These are phyloP conservation scores for Beta lomatogona DNA, from an alignment of 179 eudicot species.

Conservation along the genomic window DNA sequence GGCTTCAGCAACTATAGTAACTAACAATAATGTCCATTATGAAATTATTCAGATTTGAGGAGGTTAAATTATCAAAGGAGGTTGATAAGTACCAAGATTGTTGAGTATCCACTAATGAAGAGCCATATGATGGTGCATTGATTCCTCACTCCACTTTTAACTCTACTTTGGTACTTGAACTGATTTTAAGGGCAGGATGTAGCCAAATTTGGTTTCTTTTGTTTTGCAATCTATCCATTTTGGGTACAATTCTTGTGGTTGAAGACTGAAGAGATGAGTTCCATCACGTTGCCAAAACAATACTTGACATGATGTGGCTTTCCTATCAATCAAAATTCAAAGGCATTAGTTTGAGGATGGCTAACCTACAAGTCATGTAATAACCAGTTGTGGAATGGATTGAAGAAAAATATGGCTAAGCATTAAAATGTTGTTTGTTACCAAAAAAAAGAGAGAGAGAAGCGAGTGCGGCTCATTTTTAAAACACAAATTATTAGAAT, in stretches of 20 bases:
- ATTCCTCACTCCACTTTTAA: neutral
- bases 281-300: slow-evolving; percentile 22
- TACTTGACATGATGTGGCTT: slow-evolving; percentile 30
- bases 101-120: neutral
- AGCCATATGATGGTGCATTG: neutral
- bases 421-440: too few relatives aligned
- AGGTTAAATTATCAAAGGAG: too few relatives aligned
- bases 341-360: neutral
- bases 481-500: too few relatives aligned
- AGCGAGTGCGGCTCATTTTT: too few relatives aligned
- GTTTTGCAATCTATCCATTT: slow-evolving; percentile 5
- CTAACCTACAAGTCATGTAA: slow-evolving; percentile 12
- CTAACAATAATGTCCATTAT: too few relatives aligned
- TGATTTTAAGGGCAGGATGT: slow-evolving; percentile 2
- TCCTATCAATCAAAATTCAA: slow-evolving; percentile 28
- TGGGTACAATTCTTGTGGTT: slow-evolving; percentile 24
- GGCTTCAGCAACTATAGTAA: too few relatives aligned
- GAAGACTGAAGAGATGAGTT: slow-evolving; percentile 28
- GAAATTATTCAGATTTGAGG: too few relatives aligned
- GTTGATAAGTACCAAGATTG: neutral
- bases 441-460: too few relatives aligned
- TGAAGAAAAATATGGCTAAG: too few relatives aligned
- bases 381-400: neutral
- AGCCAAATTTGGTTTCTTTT: neutral
- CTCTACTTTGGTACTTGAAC: neutral